Base-by-base conservation (phyloP, 2,329 filamentous ascomycete genomes). In the Endothia cerciana region DNA sequence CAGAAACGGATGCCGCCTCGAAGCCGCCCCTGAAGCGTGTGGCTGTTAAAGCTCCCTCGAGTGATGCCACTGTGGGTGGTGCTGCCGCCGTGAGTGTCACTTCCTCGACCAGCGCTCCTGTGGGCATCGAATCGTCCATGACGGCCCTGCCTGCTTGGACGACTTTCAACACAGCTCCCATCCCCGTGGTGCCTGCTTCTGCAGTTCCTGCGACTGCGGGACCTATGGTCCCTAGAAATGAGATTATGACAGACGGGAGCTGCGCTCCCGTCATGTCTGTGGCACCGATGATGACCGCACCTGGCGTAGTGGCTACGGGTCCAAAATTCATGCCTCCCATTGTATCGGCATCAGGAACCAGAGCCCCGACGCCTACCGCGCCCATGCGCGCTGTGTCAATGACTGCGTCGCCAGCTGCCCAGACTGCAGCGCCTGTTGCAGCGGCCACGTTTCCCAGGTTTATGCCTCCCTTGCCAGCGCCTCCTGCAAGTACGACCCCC, bases 251-350 rank as follows among this genome's bases (percentile, higher is more conserved):
- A 10, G 25, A 22, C 17, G 47, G 11, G 15, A 30, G 13, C 13
- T 8, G 22, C 28, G 25, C 25, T 51, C 25, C 47, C 25, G 4
- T 13, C 28, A 22, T 15, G 25, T 7, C 13, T 30, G 13, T 17
- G 47, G 22, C 13, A 17, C 47, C 47, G 13, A 8, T 30, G 22
- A 51, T 15, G 17, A 25, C 47, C 28, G 28, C 25, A 51, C 13
- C 22, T 25, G 15, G 47, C 17, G 47, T 51, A 30, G 25, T 11
- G 41, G 19, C 8, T n/a, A n/a, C 11, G 28, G 47, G 47, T 15
- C 47, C 47, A 19, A 51, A 11, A 51, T 51, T 51, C 13, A 51
- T 51, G 47, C 47, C 47, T 51, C 47, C 4, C 47, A 28, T 51
- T 51, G 22, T 22, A 1, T 22, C 13, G 22, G 47, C 11, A 28